Base-by-base conservation (phyloP, 805 yeast species). In the Ogataea pini region DNA sequence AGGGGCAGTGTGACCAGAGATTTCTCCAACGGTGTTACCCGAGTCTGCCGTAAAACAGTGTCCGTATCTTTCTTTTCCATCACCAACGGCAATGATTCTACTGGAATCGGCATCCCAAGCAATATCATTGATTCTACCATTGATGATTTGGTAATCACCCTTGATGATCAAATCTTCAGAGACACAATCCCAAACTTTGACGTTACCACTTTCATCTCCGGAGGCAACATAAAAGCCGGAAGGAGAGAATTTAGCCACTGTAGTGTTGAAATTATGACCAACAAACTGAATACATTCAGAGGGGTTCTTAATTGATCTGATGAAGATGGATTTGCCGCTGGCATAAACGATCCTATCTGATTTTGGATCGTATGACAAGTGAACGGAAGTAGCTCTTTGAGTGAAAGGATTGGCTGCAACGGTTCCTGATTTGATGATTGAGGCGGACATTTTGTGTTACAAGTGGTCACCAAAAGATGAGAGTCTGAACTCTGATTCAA, bases 21-120 rank as follows among this genome's bases (percentile, higher is more conserved):
- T 85, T 63, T 94, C 98, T 47, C 99, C 99, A 37, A 94, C 83
- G n/a, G 97, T 82, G 68, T 94, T 94, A 51, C 99, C 99, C 1
- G 96, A 79, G 63, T 94, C 99, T 79, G 86, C 86, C 7, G 96
- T 82, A 65, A 92, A 89, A 54, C 95, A 90, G 57, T 86, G 96
- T 6, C 98, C 99, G 62, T 80, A 91, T 51, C 86, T 78, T 58
- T 90, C 97, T 56, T 85, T 85, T 42, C 98, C 99, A 57, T 87
- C 85, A 47, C 99, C 99, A 9, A 91, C 98, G 1, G 96, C 96
- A 62, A 94, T 88, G 44, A 94, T 72, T 57, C 99, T 78, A 51
- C 82, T 74, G 40, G 83, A 81, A 61, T 92, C 99, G 22, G 85
- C 84, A 65, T 94, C 98, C 98, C 98, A 92, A 1, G 89, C 85